Base-by-base conservation (phyloP, 441 rosid genomes). In the Macaranga tanarius region DNA sequence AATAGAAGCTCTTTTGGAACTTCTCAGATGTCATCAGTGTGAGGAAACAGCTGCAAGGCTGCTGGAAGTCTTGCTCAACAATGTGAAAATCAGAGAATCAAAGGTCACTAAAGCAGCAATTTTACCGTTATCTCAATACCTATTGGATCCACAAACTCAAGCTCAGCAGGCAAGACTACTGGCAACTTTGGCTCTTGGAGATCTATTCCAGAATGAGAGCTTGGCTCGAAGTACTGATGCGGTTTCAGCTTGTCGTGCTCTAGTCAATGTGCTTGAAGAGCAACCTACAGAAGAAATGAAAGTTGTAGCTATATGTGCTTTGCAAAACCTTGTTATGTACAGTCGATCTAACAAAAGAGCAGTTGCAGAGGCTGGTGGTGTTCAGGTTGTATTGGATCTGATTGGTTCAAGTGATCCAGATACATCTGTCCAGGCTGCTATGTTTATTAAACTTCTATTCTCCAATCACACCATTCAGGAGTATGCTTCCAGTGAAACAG, bases 311-410 rank as follows among this genome's bases (percentile, higher is more conserved):
- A 90, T 96, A 79, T 96, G 99, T 84, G 97, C 99, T 72, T 78
- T 96, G 84, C 99, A 94, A 74, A 96, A 96, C 82, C 97, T 96
- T 78, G 99, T 96, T 51, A 94, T 90, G 99, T 84, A 88, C 80
- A 94, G 99, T 75, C 86, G 98, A 71, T 89, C 99, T 25, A 96
- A 96, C 83, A 96, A 91, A 87, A 87, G 99, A 84, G 99, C 99
- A 13, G 98, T 96, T 79, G 99, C 99, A n/a, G 99, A 96, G 88
- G 99, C 99, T 74, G 96, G 99, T 65, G 99, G 99, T 72, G 98
- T 96, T 74, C 99, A 96, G 84, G 99, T 96, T 57, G 88, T 96
- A 55, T 77, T 96, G 85, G 99, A 96, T 86, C 84, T 96, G 71
- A 94, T 94, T 55, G 90, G 99, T 81, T 96, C 99, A 31, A 92